Evolutionary conservation across 2,329 filamentous ascomycete genomes (phyloP), one percentile per base, ranked within the genome.

Genomic region (Allantophomopsis lycopodina): DNA sequence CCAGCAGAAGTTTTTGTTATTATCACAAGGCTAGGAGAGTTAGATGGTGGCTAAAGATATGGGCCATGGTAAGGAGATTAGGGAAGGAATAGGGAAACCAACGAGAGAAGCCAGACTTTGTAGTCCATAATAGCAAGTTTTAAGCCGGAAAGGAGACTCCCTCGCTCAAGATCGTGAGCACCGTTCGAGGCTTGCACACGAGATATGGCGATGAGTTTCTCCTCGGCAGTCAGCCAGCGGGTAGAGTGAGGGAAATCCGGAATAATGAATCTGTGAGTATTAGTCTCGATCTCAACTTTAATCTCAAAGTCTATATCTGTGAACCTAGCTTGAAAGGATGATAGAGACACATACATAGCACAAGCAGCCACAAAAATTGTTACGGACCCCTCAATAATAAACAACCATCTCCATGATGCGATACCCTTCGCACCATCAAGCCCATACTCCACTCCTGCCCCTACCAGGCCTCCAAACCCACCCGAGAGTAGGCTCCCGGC

Each of bases 211-310:
- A 40, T 32, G 21, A 7, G 15, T n/a, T 31, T 28, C 36, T 40
- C 39, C 16, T 36, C 32, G 17, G 14, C 32, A 12, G 14, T 40
- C 18, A 40, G 39, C 21, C 21, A 37, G 15, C 28, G 28, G 13
- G 39, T 37, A 14, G 39, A 37, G 11, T 21, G 28, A 1, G 69
- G 69, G 13, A 69, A 72, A 46, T 73, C 63, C 0, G 69, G 70
- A 0, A 74, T 55, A 15, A 57, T 46, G 21, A 63, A 38, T 16
- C 39, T 40, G 32, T 23, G 12, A 20, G 5, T 28, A 12, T 28
- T 8, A 28, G 7, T 28, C 23, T 28, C 23, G 8, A 28, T 28
- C 12, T 16, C 17, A 18, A 17, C 4, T 5, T 30, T 12, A 28
- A 28, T 28, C 3, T 5, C 23, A 28, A 10, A 12, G 11, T 28